Evolutionary conservation across 257 asterid genomes (phyloP), one percentile per base, ranked within the genome.

Genomic region (Agastache rugosa): DNA sequence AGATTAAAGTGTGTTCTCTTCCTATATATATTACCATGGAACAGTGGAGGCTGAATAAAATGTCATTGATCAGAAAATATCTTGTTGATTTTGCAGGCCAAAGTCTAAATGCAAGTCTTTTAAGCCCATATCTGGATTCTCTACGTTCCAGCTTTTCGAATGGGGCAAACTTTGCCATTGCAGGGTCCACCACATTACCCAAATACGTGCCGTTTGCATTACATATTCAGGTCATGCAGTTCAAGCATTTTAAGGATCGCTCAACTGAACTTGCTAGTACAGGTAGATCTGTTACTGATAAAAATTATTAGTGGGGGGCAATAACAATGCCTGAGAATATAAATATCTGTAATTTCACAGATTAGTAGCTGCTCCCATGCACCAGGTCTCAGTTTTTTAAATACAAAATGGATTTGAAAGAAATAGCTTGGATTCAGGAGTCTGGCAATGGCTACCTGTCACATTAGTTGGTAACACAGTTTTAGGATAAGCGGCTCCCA

Each of bases 81-180:
- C 25, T 74, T 53, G 14, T 35, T 73, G 10, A 35, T 50, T 79
- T 79, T 82, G 89, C 88, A 90, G 97, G 97, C 76, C 85, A 89
- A 81, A 93, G 95, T 72, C 69, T 87, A 53, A 82, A 84, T 82
- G 75, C 95, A 41, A 81, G 86, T 63, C 82, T 90, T 62, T 79
- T 90, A 27, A 83, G 85, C 64, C 96, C 98, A 22, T 93, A 93
- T 67, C 83, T 93, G 73, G 96, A 89, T 71, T 87, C 98, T 3
- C 45, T 89, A 27, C 88, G 89, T 53, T 75, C 96, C 59, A 84
- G 72, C 45, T 93, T 93, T 76, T 69, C 87, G 48, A 86, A 87
- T 76, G 97, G 98, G 37, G 96, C 89, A 41, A 93, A 93, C 85
- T 93, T 93, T 75, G 98, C 98, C 4, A 73, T 93, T 47, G 94